Base-by-base conservation (phyloP, 2,329 filamentous ascomycete species). In the Penicillium hordei region DNA sequence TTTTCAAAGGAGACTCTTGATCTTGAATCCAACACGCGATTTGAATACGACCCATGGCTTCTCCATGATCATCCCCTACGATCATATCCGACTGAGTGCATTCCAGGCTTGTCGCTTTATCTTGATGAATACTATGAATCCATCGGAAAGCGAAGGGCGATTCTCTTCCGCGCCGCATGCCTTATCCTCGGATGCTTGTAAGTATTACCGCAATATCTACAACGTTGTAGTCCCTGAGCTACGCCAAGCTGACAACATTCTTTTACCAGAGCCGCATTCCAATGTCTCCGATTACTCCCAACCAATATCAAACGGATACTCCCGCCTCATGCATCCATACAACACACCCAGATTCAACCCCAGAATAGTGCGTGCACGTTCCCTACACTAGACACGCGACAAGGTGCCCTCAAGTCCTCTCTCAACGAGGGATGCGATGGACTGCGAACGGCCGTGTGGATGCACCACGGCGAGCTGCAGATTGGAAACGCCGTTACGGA, bases 11-110 rank as follows among this genome's bases (percentile, higher is more conserved):
- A 56, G 3, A 34, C 55, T 8, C 3, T 49, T 9, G 59, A 60
- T 6, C 10, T 57, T 23, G 56, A 61, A 33, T 31, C 34, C 1
- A 44, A 46, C 21, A 46, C 21, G 4, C 19, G 19, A n/a, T 57
- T 62, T 39, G 65, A 70, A 48, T 69, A 68, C 48, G 63, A 68
- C 27, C 59, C 57, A 33, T 68, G 66, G 60, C 49, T 75, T 19
- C 57, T 73, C 1, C 70, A 74, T 17, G 72, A 74, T 27, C 72
- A 75, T 53, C 71, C 71, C 8, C 67, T 73, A 9, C 71, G 72
- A 19, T 69, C 68, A 1, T 60, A 71, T 62, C 72, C 71, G 25
- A 66, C 65, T 4, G 62, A 67, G 21, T 73, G 70, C 56, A 65
- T 68, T 49, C 71, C 72, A 2, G 68, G 67, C 2, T 21, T 72